Percentiles rank a stretch among this genome's conserved stretches.
phyloP scores from a whole-genome alignment of 345 rosid species.

The Noccaea bulbosa region DNA sequence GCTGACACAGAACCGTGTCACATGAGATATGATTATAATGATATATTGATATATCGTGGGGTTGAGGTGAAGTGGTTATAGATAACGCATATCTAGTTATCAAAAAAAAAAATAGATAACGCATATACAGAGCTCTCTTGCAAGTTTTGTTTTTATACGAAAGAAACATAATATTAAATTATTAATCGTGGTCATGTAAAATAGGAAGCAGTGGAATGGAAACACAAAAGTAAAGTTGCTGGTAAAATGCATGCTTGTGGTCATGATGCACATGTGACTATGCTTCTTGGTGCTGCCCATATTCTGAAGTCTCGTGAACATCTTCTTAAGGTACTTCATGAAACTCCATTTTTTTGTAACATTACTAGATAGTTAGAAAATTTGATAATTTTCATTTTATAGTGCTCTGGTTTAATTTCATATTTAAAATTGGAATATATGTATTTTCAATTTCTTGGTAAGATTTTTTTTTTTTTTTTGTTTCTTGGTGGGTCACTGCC shows the following conservation, averaged over 20 bases:
- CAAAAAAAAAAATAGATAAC: too few species aligned
- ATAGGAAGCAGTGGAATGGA: constrained; percentile 91
- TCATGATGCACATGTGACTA: constrained; percentile 89
- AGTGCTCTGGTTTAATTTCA: not conserved
- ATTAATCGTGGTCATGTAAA: constrained; percentile 11
- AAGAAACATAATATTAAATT: not conserved
- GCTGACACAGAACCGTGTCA: constrained; percentile 20
- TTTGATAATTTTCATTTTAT: not conserved
- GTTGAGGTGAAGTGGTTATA: constrained; percentile 19
- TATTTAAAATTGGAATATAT: not conserved
- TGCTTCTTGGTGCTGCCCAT: constrained; percentile 91
- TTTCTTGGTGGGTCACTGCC: constrained; percentile 19
- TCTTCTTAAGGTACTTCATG: constrained; percentile 45
- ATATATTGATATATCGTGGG: constrained; percentile 20
- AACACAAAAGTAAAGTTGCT: constrained; percentile 71
- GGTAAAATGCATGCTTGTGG: constrained; percentile 98
- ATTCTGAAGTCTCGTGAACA: constrained; percentile 60
- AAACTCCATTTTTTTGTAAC: not conserved
- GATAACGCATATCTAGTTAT: not conserved
- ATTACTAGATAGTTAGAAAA: not conserved
- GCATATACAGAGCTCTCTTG: not conserved
- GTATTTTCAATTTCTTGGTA: not conserved
- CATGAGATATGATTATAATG: constrained; percentile 26
- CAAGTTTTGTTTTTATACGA: not conserved
- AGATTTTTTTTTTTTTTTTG: not conserved